phyloP scores from a whole-genome alignment of 2,329 filamentous ascomycete species.

The Coniochaeta sp. region DNA sequence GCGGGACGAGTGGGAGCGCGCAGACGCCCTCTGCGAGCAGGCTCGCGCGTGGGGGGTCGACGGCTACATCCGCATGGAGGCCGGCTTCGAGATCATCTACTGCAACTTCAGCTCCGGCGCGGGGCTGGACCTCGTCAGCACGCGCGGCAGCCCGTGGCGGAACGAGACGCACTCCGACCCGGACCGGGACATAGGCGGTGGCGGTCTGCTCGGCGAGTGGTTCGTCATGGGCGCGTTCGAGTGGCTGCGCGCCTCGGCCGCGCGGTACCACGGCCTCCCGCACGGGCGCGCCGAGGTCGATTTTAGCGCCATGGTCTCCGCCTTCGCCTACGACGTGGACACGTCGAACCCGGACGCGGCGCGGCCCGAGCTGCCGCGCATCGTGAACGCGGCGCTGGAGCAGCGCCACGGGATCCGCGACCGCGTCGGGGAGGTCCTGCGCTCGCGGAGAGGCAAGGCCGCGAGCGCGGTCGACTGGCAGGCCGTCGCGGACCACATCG shows the following conservation, averaged over 20 bases:
- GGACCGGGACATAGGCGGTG: slow-evolving; percentile 3
- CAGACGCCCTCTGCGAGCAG: slow-evolving; percentile 47
- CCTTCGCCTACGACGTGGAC: slow-evolving; percentile 43
- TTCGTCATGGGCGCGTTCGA: slow-evolving; percentile 25
- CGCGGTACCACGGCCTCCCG: slow-evolving; percentile 39
- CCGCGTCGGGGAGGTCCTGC: slow-evolving; percentile 16
- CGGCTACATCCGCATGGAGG: slow-evolving; percentile 60
- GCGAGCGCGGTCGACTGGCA: slow-evolving; percentile 54
- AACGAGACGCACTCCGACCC: slow-evolving; percentile 13
- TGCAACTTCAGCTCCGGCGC: slow-evolving; percentile 47
- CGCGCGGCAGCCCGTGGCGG: slow-evolving; percentile 8
- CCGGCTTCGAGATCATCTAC: slow-evolving; percentile 63
- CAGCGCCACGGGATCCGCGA: slow-evolving; percentile 21
- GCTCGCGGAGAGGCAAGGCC: slow-evolving; percentile 18
- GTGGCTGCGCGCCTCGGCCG: slow-evolving; percentile 31
- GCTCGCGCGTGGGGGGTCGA: slow-evolving; percentile 50
- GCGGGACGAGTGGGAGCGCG: slow-evolving; percentile 41
- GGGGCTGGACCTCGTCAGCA: slow-evolving; percentile 25
- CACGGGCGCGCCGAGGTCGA: slow-evolving; percentile 33
- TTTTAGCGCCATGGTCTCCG: slow-evolving; percentile 44
- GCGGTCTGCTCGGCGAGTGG: slow-evolving; percentile 8
- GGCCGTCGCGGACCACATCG: slow-evolving; percentile 55
- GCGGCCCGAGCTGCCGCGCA: slow-evolving; percentile 16
- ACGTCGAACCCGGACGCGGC: slow-evolving; percentile 31
- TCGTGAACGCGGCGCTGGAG: slow-evolving; percentile 10